Base-by-base conservation (phyloP, 345 rosid genomes). In the Aquilaria yunnanensis region DNA sequence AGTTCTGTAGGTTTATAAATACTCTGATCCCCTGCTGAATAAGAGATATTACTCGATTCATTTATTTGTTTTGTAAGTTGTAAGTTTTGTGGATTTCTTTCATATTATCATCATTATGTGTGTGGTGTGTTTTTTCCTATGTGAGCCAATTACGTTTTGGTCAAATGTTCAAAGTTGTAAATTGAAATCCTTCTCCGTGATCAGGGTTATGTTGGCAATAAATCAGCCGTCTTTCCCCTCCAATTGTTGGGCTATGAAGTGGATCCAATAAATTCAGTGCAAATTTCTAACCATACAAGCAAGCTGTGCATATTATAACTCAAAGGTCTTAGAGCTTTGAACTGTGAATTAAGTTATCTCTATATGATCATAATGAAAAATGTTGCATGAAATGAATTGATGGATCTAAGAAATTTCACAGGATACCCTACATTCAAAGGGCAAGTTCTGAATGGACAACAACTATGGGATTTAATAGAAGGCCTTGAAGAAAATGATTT, bases 181-280 rank as follows among this genome's bases (percentile, higher is more conserved):
- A 41, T 70, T 49, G 5, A 11, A 60, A 54, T 14, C 11, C 33
- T 23, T 29, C 59, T 11, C 34, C n/a, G 60, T 66, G 60, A 12
- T 49, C 54, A 90, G 97, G 97, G 97, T 65, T 90, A 90, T 75
- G 97, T 90, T 59, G 97, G 97, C 60, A 90, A 90, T 78, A 90
- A 90, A 67, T 82, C 97, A 54, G 96, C 97, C 34, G 89, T 90
- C 29, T 90, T 90, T 50, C 96, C 96, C 69, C 89, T 90, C 50
- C 96, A 90, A 61, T 72, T 90, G 66, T 72, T 90, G 78, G 97
- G 97, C 51, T 90, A 76, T 62, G 97, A 90, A 72, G 93, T 90
- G 59, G 96, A 90, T 78, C 97, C 97, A n/a, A 78, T 90, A 56
- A 82, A 90, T 76, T 90, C 97, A 0, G 97, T 90, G 32, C 97